These are phyloP conservation scores for Tulasnella sp. DNA, from an alignment of 768 basidiomycete species.

Conservation along the genomic window DNA sequence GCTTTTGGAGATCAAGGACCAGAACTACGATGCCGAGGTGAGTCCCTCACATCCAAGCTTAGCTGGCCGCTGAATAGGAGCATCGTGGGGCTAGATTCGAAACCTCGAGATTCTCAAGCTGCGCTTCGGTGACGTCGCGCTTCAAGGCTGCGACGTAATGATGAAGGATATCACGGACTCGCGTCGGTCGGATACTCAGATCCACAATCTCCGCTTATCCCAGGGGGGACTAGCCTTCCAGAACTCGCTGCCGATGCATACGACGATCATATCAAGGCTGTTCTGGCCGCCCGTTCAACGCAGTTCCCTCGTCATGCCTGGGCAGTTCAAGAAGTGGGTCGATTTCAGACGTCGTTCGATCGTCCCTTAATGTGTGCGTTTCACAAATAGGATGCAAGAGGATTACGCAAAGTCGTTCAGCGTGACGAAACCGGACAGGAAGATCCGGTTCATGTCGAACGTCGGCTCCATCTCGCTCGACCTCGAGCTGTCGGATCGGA, in stretches of 20 bases:
- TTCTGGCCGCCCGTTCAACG: slow-evolving; percentile 84
- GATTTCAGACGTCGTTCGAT: not conserved
- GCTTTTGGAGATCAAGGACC: slow-evolving; percentile 67
- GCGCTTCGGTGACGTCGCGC: slow-evolving; percentile 83
- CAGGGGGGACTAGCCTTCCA: slow-evolving; percentile 32
- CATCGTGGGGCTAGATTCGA: too few species aligned
- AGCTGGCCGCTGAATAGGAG: too few species aligned
- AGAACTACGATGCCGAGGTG: slow-evolving; percentile 64
- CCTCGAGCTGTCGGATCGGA: slow-evolving; percentile 73
- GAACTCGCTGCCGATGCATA: slow-evolving; percentile 44
- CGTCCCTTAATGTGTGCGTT: not conserved
- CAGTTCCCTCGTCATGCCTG: slow-evolving; percentile 59
- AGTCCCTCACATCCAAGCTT: too few species aligned
- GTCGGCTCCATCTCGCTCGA: slow-evolving; percentile 76
- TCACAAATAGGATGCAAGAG: slow-evolving; percentile 47
- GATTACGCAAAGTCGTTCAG: slow-evolving; percentile 65
- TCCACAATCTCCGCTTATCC: slow-evolving; percentile 35
- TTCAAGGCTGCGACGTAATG: slow-evolving; percentile 98
- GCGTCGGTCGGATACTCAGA: slow-evolving; percentile 73
- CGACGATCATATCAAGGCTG: slow-evolving; percentile 82
- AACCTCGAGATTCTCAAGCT: slow-evolving; percentile 93
- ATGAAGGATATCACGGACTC: slow-evolving; percentile 95
- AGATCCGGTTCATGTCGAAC: slow-evolving; percentile 78
- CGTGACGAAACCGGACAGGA: slow-evolving; percentile 88
- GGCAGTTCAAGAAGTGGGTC: slow-evolving; percentile 61